A percentile compares a stretch with the other conserved stretches of the same genome.
These are phyloP conservation scores for Talaromyces sp. DNA, from an alignment of 2,329 filamentous ascomycete species.

Conservation along the genomic window DNA sequence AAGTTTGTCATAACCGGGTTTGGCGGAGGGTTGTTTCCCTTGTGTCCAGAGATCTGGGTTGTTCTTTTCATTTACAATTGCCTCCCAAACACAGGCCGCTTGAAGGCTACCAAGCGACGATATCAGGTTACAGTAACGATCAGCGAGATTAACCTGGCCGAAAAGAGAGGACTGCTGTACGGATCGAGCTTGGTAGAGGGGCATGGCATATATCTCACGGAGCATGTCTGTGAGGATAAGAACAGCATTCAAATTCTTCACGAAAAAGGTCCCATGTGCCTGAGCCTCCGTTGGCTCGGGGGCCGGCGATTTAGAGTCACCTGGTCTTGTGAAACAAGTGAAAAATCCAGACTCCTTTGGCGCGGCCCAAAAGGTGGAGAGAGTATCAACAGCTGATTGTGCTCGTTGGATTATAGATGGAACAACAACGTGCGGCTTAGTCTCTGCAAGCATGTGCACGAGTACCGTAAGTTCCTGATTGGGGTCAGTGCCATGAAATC, in stretches of 20 bases:
- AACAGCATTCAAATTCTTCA: constrained; percentile 76
- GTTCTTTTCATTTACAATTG: constrained; percentile 71
- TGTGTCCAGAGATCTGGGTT: constrained; percentile 67
- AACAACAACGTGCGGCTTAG: constrained; percentile 76
- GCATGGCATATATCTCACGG: constrained; percentile 70
- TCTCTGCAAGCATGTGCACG: constrained; percentile 76
- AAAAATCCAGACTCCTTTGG: constrained; percentile 66
- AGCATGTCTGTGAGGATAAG: constrained; percentile 77
- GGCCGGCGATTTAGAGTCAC: constrained; percentile 22
- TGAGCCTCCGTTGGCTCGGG: constrained; percentile 41
- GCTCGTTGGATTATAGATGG: constrained; percentile 78
- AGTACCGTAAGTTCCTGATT: constrained; percentile 73
- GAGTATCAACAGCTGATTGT: constrained; percentile 67
- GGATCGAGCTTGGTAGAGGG: constrained; percentile 66
- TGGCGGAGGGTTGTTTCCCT: constrained; percentile 45
- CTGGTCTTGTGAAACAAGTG: constrained; percentile 58
- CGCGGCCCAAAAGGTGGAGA: constrained; percentile 67
- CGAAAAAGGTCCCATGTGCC: constrained; percentile 70
- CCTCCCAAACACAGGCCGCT: constrained; percentile 80
- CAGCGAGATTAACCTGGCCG: constrained; percentile 76
- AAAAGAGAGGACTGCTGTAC: constrained; percentile 65
- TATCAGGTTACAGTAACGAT: constrained; percentile 77
- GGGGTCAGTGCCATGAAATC: constrained; percentile 68
- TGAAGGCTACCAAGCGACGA: constrained; percentile 76
- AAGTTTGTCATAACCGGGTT: constrained; percentile 44